Evolutionary conservation across 495 filamentous ascomycete genomes (phyloP), one percentile per base, ranked within the genome.

Genomic region (Penicillium goetzii): DNA sequence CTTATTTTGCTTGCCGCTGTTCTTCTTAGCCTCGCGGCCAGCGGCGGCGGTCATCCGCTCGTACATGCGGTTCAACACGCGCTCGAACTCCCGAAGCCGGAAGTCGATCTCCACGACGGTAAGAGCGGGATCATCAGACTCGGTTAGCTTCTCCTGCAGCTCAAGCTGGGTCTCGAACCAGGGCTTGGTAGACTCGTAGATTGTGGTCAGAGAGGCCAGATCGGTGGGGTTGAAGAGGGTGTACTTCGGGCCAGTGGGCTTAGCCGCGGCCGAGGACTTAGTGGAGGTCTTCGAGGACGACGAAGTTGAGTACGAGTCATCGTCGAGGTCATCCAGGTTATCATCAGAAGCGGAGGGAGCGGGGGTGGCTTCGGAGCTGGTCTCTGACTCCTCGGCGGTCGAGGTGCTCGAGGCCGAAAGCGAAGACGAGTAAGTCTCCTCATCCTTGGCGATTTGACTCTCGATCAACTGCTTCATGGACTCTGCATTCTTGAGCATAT

Each of bases 111-210:
- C 92, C 68, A 86, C 86, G 53, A 86, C 74, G 23, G 86, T 78
- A 3, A 96, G 75, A 8, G 86, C 86, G 0, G 92, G 90, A 60
- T 95, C 88, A 34, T 90, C 89, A 7, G 86, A 86, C 23, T 76
- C 77, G 25, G 82, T 79, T 15, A 93, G 84, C 68, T 85, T 85
- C 34, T 90, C 87, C 68, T 96, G 92, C 54, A 78, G 73, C 0
- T 78, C 78, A n/a, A 89, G 73, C 68, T 89, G 87, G 70, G 86
- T 81, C 45, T 86, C 83, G 23, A 96, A 77, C 92, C 92, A 96
- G 19, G 74, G 69, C 60, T 72, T 76, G 58, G 72, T 70, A 26
- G 77, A 68, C 32, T 82, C 77, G 43, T 73, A 76, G 40, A 64
- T 67, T 58, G 72, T 63, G 14, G 62, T 68, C 4, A 82, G 65